Evolutionary conservation across 352 stramenopile genomes (phyloP).

Genomic region (Globisporangium spinosum): DNA sequence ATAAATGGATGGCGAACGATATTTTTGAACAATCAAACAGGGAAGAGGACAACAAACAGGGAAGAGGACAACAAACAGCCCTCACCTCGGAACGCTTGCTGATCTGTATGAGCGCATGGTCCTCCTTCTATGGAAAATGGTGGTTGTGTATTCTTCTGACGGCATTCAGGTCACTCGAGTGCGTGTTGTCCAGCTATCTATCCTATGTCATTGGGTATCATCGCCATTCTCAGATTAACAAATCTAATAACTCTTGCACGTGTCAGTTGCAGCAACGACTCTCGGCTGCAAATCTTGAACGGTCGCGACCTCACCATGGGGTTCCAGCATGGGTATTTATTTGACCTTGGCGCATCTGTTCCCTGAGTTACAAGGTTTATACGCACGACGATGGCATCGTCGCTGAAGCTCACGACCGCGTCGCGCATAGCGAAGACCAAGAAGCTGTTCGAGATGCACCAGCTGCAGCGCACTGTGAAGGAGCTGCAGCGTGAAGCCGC

Average conservation of each 20-base stretch:
- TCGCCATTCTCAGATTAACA: not conserved
- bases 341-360: not conserved
- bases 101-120: conserved; percentile 1
- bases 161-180: conserved; percentile 10
- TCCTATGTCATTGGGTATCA: not conserved
- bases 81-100: not conserved
- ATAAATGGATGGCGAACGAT: conserved; percentile 2
- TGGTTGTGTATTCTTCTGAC: conserved; percentile 8
- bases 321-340: not conserved
- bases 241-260: not conserved
- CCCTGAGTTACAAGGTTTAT: not conserved
- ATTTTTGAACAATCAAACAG: not conserved
- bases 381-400: conserved; percentile 31
- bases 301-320: not conserved
- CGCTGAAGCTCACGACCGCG: conserved; percentile 50
- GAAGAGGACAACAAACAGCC: not conserved
- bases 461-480: conserved; percentile 72
- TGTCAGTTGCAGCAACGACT: conserved; percentile 8
- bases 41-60: not conserved
- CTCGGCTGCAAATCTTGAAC: conserved; percentile 8
- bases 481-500: conserved; percentile 70
- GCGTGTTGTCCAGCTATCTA: not conserved
- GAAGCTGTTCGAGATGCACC: conserved; percentile 81
- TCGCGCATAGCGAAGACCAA: conserved; percentile 70
- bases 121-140: not conserved